Percentiles rank a stretch among this genome's conserved stretches.
Evolutionary conservation across 2,329 filamentous ascomycete species (phyloP).

Genomic region (Arthroderma sp.): DNA sequence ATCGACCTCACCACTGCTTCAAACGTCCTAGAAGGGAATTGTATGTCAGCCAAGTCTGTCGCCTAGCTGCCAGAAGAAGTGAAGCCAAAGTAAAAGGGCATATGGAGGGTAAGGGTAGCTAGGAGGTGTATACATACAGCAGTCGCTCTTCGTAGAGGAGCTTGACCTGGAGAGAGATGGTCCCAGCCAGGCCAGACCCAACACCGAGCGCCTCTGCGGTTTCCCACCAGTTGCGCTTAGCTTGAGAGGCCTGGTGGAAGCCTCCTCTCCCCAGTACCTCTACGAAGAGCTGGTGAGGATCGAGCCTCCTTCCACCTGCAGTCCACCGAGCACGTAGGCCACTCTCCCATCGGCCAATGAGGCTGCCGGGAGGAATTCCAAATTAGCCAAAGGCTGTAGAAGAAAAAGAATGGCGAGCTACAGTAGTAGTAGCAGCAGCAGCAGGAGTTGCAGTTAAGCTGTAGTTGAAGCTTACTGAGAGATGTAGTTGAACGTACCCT

Average conservation of each 20-base stretch:
- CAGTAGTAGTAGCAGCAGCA: no score
- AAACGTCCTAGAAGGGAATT: no score
- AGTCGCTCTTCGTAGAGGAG: constrained; percentile 7
- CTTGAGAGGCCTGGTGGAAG: constrained; percentile 4
- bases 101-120: background rate
- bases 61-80: no score
- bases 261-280: constrained; percentile 6
- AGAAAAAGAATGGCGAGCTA: background rate
- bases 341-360: background rate
- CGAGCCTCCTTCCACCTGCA: constrained; percentile 4
- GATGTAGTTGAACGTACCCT: background rate
- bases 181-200: constrained; percentile 1
- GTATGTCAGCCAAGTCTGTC: no score
- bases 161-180: constrained; percentile 7
- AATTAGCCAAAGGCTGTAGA: background rate
- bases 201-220: constrained; percentile 2
- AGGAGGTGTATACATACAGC: constrained; percentile 6
- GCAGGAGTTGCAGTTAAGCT: no score
- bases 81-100: no score
- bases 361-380: background rate
- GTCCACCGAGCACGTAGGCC: constrained; percentile 1
- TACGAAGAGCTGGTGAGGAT: constrained; percentile 7
- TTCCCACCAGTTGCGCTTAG: constrained; percentile 10
- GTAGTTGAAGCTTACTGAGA: no score
- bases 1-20: no score